phyloP scores from a whole-genome alignment of 805 yeast genomes.

The Wickerhamomyces chambardii region DNA sequence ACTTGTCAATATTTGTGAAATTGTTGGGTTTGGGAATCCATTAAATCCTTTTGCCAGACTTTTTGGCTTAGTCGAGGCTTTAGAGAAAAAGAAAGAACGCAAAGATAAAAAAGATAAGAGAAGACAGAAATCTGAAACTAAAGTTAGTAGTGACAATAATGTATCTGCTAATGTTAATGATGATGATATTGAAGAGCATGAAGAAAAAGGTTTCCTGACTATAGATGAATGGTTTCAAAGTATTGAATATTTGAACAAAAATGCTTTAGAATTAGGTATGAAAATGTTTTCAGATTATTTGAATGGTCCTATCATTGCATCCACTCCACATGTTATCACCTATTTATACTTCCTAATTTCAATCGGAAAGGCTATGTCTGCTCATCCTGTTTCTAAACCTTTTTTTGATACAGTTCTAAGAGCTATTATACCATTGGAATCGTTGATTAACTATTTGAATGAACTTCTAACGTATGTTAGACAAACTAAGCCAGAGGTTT shows the following conservation, averaged over 20 bases:
- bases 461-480: slow-evolving; percentile 34
- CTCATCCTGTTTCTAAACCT: slow-evolving; percentile 33
- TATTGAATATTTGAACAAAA: slow-evolving; percentile 46
- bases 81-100: slow-evolving; percentile 63
- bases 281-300: slow-evolving; percentile 58
- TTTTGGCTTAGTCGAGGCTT: slow-evolving; percentile 62
- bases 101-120: slow-evolving; percentile 53
- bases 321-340: slow-evolving; percentile 66
- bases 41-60: slow-evolving; percentile 69
- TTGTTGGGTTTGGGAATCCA: slow-evolving; percentile 72
- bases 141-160: slow-evolving; percentile 5
- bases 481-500: slow-evolving; percentile 5
- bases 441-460: slow-evolving; percentile 54
- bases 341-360: slow-evolving; percentile 70
- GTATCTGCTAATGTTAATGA: slow-evolving; percentile 1
- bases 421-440: slow-evolving; percentile 61
- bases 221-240: slow-evolving; percentile 45
- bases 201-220: neutral
- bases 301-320: slow-evolving; percentile 57
- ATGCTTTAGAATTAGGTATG: slow-evolving; percentile 61
- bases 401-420: slow-evolving; percentile 43
- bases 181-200: slow-evolving; percentile 5
- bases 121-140: slow-evolving; percentile 6
- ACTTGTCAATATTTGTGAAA: slow-evolving; percentile 62
- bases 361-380: slow-evolving; percentile 44